These are phyloP conservation scores for Alternaria triticimaculans DNA, from an alignment of 2,329 filamentous ascomycete species.

Conservation along the genomic window DNA sequence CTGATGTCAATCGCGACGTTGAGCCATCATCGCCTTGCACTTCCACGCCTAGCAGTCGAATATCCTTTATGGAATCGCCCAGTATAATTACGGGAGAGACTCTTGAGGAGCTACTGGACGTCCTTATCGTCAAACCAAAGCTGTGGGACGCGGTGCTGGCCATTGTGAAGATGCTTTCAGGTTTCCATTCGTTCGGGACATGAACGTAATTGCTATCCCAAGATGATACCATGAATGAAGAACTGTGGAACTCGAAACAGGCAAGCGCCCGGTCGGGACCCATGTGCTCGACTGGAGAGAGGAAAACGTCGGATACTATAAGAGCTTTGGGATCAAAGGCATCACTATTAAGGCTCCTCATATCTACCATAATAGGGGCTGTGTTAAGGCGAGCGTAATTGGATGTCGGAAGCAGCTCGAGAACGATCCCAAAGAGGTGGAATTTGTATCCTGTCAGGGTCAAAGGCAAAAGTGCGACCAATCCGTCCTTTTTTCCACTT, in stretches of 20 bases:
- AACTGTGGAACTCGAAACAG: not conserved
- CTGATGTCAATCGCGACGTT: not conserved
- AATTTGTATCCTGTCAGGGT: not conserved
- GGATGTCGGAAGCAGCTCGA: not conserved
- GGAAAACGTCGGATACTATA: too few relatives aligned
- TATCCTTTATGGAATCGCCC: not conserved
- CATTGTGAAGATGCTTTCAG: too few relatives aligned
- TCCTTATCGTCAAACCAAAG: not conserved
- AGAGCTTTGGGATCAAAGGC: too few relatives aligned
- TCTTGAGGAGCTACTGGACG: not conserved
- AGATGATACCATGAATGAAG: not conserved
- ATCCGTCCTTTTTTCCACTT: not conserved
- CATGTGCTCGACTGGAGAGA: too few relatives aligned
- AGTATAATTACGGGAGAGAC: not conserved
- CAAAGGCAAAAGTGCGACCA: not conserved
- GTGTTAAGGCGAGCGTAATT: not conserved
- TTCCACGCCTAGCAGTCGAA: not conserved
- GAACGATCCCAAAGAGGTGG: not conserved
- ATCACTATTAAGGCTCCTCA: not conserved
- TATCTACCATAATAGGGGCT: not conserved
- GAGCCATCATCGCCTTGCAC: not conserved
- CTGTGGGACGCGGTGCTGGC: not conserved
- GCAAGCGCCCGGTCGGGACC: too few relatives aligned
- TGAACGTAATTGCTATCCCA: not conserved
- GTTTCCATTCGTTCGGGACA: too few relatives aligned